Evolutionary conservation across 2,329 filamentous ascomycete species (phyloP).

Genomic region (Pleomassaria siparia): DNA sequence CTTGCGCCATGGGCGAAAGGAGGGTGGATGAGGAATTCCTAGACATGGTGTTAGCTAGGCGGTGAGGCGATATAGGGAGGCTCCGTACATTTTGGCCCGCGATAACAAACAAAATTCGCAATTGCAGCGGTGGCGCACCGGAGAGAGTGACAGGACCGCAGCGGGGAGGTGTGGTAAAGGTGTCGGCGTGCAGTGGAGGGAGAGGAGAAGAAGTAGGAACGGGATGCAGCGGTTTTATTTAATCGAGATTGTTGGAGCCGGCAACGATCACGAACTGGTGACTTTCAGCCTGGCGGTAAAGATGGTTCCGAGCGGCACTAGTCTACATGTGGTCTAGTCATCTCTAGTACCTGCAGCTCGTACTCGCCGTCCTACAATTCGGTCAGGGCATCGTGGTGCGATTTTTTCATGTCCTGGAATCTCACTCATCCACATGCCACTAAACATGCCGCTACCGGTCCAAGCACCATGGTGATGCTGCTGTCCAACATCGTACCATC

Average conservation of each 20-base stretch:
- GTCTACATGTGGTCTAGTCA: neutral
- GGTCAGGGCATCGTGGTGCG: neutral
- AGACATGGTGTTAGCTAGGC: conserved; percentile 20
- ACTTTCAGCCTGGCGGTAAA: neutral
- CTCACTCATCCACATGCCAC: neutral
- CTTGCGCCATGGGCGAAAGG: conserved; percentile 47
- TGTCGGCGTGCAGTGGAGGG: neutral
- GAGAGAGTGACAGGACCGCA: neutral
- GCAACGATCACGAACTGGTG: neutral
- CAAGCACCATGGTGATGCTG: too few relatives aligned
- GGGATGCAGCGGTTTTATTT: neutral
- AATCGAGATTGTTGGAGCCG: neutral
- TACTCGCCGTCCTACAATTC: neutral
- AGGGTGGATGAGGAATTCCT: conserved; percentile 42
- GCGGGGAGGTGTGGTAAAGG: neutral
- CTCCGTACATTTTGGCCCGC: conserved; percentile 6
- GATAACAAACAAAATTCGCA: conserved; percentile 3
- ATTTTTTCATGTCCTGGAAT: neutral
- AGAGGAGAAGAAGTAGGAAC: neutral
- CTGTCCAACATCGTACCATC: neutral
- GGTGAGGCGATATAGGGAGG: conserved; percentile 2
- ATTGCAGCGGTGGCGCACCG: neutral
- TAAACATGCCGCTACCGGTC: neutral
- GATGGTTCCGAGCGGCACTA: neutral
- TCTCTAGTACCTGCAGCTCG: neutral